Conservation (phyloP, 2,329 filamentous ascomycete genomes). For the Fusarium pseudoanthophilum region DNA sequence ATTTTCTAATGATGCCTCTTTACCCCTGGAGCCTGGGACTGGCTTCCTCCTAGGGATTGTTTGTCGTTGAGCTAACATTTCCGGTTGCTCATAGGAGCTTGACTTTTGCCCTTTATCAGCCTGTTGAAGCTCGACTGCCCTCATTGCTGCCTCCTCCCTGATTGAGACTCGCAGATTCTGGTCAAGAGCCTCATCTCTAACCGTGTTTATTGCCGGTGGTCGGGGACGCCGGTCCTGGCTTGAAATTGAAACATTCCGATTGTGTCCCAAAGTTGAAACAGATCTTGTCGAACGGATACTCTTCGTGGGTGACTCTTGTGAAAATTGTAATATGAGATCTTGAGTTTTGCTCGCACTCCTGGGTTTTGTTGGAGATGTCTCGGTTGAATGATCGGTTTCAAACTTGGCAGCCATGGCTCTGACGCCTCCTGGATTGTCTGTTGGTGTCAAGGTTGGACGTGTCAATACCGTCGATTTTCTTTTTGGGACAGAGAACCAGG, state of each 20-base stretch:
- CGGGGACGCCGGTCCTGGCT: constrained; percentile 8
- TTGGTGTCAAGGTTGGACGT: constrained; percentile 31
- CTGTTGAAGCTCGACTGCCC: constrained; percentile 28
- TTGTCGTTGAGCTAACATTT: constrained; percentile 9
- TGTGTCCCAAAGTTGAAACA: constrained; percentile 10
- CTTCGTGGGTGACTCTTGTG: constrained; percentile 24
- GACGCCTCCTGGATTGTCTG: constrained; percentile 51
- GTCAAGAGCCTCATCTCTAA: not conserved
- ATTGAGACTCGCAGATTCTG: constrained; percentile 25
- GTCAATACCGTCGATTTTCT: constrained; percentile 12
- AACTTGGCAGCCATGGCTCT: constrained; percentile 65
- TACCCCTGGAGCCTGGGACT: not conserved
- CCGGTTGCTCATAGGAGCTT: not conserved
- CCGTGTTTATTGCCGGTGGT: not conserved
- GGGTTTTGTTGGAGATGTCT: not conserved
- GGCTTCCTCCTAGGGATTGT: constrained; percentile 17
- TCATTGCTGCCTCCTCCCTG: constrained; percentile 33
- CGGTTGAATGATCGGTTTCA: constrained; percentile 48
- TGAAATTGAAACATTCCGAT: constrained; percentile 3
- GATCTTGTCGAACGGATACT: constrained; percentile 18
- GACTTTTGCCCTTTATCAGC: not conserved
- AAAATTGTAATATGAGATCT: constrained; percentile 35
- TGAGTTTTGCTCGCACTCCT: constrained; percentile 33
- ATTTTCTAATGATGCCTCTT: constrained; percentile 20
- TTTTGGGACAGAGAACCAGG: constrained; percentile 15